Percentiles rank a stretch among this genome's conserved stretches.
Conservation (phyloP, 2,329 filamentous ascomycete genomes). For the Cryphonectria nitschkei region DNA sequence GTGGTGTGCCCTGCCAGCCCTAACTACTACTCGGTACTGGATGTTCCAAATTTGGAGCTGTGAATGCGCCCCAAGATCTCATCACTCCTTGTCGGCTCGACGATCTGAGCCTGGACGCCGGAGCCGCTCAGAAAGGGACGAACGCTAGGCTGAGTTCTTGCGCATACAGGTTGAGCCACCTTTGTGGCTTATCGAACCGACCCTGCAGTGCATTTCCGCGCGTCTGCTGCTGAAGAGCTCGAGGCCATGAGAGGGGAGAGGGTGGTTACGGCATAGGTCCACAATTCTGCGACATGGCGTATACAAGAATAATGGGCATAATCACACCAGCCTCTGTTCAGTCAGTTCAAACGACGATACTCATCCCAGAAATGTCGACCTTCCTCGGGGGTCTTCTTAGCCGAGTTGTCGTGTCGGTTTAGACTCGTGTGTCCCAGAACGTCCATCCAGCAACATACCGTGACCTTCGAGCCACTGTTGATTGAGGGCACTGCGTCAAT, state of each 20-base stretch:
- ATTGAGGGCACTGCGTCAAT: neutral
- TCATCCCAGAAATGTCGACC: neutral
- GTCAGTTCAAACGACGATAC: conserved; percentile 9
- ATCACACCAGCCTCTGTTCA: neutral
- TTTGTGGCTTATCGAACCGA: neutral
- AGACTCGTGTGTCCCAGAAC: neutral
- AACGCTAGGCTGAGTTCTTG: conserved; percentile 2
- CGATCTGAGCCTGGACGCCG: conserved; percentile 8
- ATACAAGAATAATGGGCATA: neutral
- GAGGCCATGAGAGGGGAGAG: neutral
- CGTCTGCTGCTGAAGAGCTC: neutral
- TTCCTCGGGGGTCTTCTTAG: neutral
- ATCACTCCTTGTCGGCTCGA: conserved; percentile 11
- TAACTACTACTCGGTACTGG: neutral
- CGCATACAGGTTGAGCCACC: neutral
- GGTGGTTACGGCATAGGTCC: neutral
- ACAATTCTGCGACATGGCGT: conserved; percentile 5
- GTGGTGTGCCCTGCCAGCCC: conserved; percentile 5
- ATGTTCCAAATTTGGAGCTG: conserved; percentile 26
- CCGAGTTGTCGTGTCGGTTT: conserved; percentile 4
- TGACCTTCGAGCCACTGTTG: neutral
- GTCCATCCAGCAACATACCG: too few relatives aligned
- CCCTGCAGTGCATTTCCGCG: neutral
- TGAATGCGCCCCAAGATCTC: conserved; percentile 25
- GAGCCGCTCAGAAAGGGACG: neutral